A percentile compares a stretch with the other conserved stretches of the same genome.
phyloP scores from a whole-genome alignment of 129 eudicot genomes.

The sunflower (Helianthus annuus) region HanXRQr2.0-SUNRISE NC_035438.2:135183593-135184092 shows the following conservation, averaged over 20 bases:
- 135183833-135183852: no score
- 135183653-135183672: no score
- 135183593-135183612: no score
- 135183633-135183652: no score
- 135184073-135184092: conserved; percentile 11
- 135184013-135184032: conserved; percentile 95
- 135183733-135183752: conserved; percentile 79
- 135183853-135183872: not conserved
- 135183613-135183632: no score
- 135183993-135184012: conserved; percentile 86
- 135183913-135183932: conserved; percentile 90
- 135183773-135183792: conserved; percentile 94
- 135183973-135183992: conserved; percentile 92
- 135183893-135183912: conserved; percentile 83
- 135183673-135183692: no score
- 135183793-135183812: conserved; percentile 28
- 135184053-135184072: not conserved
- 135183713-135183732: conserved; percentile 98
- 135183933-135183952: conserved; percentile 92
- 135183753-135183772: conserved; percentile 87
- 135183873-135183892: not conserved
- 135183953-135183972: conserved; percentile 99
- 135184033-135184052: conserved; percentile 63
- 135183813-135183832: conserved; percentile 18
- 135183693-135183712: conserved; percentile 31